Base-by-base conservation (phyloP, 495 filamentous ascomycete species). In the Lophiostoma macrostomum region DNA sequence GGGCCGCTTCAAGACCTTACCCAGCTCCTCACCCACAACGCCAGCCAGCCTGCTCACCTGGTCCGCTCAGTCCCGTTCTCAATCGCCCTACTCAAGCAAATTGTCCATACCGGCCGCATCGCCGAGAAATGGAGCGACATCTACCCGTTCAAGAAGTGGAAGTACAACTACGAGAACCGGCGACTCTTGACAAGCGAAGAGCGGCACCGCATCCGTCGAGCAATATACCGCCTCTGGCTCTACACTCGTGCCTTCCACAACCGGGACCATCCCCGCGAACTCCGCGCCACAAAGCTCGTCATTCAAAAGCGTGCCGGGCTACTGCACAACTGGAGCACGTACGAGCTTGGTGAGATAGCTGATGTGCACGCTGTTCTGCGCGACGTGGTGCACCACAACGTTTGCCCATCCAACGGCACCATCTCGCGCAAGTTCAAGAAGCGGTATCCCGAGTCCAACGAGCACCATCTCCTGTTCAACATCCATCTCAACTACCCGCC, bases 91-190 rank as follows among this genome's bases (percentile, higher is more conserved):
- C 70, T 85, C 24, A 67, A 73, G 57, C 80, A 83, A 58, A 67
- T 87, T 44, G 62, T 86, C 8, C 62, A 67, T 14, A 70, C 80
- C 5, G 86, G 86, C 30, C 69, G 71, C 18, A 67, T 80, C 3
- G 79, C 86, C 28, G 74, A 75, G 56, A 73, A 74, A 50, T 89
- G 85, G 85, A 78, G 81, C 58, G 67, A 71, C 7, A 73, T 87
- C 24, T 91, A 86, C 65, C 86, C 86, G 3, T 71, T 80, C 43
- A 77, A 85, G 55, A 80, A 82, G 51, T 91, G 87, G 82, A 74
- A 74, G 25, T 56, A 73, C 7, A 69, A 80, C 37, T 85, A 74
- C 27, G 73, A 78, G 47, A 69, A 78, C 41, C 79, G 85, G n/a
- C 83, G 88, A 11, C 73, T 80, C 3, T 73, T 91, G 8, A 76